These are phyloP conservation scores for Rhodotorula babjevae DNA, from an alignment of 768 basidiomycete genomes.

Conservation along the genomic window DNA sequence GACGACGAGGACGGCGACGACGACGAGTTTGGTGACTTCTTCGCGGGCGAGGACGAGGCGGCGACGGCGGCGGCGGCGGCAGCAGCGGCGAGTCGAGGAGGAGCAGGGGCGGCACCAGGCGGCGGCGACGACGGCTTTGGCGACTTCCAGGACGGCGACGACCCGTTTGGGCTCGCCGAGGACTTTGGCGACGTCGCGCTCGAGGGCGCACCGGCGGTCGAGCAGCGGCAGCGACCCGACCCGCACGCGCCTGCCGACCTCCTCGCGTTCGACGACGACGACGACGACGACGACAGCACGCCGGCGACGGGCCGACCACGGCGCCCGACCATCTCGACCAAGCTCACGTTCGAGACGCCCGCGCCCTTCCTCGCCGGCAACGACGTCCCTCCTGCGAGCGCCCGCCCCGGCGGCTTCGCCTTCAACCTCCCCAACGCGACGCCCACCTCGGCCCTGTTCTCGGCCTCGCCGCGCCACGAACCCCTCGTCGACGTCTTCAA, in stretches of 20 bases:
- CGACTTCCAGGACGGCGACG: conserved; percentile 43
- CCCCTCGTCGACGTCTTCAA: conserved; percentile 32
- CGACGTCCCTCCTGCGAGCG: background rate
- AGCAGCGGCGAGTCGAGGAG: background rate
- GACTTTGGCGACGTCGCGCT: conserved; percentile 13
- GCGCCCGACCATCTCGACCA: conserved; percentile 4
- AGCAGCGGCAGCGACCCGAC: background rate
- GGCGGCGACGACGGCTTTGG: conserved; percentile 47
- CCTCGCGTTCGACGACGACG: conserved; percentile 36
- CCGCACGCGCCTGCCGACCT: conserved; percentile 8
- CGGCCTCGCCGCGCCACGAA: background rate
- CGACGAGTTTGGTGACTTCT: conserved; percentile 83
- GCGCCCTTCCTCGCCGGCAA: background rate
- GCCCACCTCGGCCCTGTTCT: background rate
- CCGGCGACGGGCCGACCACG: background rate
- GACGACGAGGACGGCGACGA: background rate
- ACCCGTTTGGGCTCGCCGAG: conserved; percentile 21
- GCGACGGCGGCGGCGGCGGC: too few relatives aligned
- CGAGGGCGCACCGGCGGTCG: background rate
- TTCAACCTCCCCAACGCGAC: conserved; percentile 8
- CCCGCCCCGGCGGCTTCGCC: background rate
- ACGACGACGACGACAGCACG: conserved; percentile 5
- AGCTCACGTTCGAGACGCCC: conserved; percentile 14
- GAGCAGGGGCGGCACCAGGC: too few relatives aligned
- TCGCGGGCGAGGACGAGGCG: conserved; percentile 49